Base-by-base conservation (phyloP, 176 grass and related monocot species). In the Triticum timopheevii region DNA sequence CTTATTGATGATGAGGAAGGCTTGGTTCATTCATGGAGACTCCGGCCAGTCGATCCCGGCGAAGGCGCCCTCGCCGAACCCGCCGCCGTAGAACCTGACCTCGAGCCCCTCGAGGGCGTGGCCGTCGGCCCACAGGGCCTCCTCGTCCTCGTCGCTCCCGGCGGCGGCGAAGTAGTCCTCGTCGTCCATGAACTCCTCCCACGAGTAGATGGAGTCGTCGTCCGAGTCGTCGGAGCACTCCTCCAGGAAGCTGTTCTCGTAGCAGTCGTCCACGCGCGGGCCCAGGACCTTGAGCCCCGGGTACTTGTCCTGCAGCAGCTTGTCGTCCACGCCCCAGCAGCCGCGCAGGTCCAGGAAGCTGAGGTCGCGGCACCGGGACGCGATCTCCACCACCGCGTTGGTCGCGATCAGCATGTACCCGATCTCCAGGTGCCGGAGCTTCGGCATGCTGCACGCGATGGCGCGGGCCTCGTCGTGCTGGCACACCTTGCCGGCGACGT, bases 301-400 rank as follows among this genome's bases (percentile, higher is more conserved):
- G 28, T 94, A 84, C 67, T 78, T 83, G 44, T 96, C 94, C 73
- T 86, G 93, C 15, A 96, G 23, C 10, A 87, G 61, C 61, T 94
- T 90, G 61, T 94, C 90, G 5, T 99, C 92, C 5, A 99, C 97
- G 25, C 90, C 86, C 97, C 97, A 99, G 88, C 97, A 99, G 33
- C 97, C 97, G 33, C 97, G 85, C 50, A 99, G 73, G 79, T 99
- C 97, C 58, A 99, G 83, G 78, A 91, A 89, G 73, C 90, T 87
- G 76, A 99, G 92, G 40, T 99, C 94, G 11, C 83, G 85, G 85
- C 97, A 99, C 54, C 86, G 83, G 3, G 73, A 92, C 4, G 95
- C 88, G 66, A 99, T 94, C 82, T 94, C 92, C 24, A 86, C 7
- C 19, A 96, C 90, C 1, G 86, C 94, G 36, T 68, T 70, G 19